Conservation (phyloP, 2,329 filamentous ascomycete genomes). For the Fusarium longipes region DNA sequence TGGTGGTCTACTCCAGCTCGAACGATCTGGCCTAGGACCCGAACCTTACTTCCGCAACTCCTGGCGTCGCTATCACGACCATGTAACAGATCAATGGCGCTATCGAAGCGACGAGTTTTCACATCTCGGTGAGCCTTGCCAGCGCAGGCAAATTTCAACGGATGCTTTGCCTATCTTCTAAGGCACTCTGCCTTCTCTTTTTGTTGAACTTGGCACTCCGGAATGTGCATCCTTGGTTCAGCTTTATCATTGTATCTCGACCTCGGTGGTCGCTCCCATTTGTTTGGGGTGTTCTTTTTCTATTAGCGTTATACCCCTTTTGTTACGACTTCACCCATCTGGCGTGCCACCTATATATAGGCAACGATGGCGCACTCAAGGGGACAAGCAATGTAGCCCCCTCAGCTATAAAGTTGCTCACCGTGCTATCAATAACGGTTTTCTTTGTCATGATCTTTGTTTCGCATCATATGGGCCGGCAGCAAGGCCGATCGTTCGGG, state of each 20-base stretch:
- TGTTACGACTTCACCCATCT: conserved; percentile 23
- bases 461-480: not conserved
- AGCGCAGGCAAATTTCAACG: conserved; percentile 31
- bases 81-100: conserved; percentile 23
- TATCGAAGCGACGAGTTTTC: conserved; percentile 10
- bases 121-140: conserved; percentile 25
- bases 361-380: conserved; percentile 3
- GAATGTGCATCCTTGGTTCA: conserved; percentile 1
- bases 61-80: conserved; percentile 27
- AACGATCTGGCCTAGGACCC: conserved; percentile 55
- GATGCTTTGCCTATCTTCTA: conserved; percentile 35
- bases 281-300: conserved; percentile 1
- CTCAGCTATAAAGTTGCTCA: conserved; percentile 3
- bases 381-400: conserved; percentile 5
- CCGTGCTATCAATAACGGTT: not conserved
- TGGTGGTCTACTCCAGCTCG: conserved; percentile 74
- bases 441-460: conserved; percentile 6
- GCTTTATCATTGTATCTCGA: conserved; percentile 12
- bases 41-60: conserved; percentile 42
- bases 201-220: not conserved
- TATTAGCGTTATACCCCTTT: conserved; percentile 33
- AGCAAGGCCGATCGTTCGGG: conserved; percentile 6
- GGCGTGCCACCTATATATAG: conserved; percentile 1
- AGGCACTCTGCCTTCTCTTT: not conserved
- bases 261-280: conserved; percentile 13